Base-by-base conservation (phyloP, 2,329 filamentous ascomycete genomes). In the Xylariaceae sp. region DNA sequence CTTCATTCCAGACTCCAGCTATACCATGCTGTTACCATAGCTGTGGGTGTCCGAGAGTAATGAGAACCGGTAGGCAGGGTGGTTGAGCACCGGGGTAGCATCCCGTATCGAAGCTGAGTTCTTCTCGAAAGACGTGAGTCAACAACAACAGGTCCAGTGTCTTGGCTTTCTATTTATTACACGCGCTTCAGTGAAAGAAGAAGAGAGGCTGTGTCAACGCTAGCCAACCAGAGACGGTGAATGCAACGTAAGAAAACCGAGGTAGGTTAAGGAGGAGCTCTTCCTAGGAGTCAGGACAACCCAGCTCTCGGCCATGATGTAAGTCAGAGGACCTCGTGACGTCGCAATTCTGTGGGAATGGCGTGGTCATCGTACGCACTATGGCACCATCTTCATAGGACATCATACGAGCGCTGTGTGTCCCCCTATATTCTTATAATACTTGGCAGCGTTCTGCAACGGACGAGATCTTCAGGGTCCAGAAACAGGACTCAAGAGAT, bases 341-440 rank as follows among this genome's bases (percentile, higher is more conserved):
- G 60, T 56, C n/a, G 53, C 58, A 58, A 42, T 10, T 50, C 58
- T 52, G 61, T 37, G 51, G 23, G 56, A 42, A 60, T 64, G 63
- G 61, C 57, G 59, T 64, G 63, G 59, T 59, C 37, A 23, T 18
- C 39, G 13, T n/a, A n/a, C 13, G n/a, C 11, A n/a, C 42, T 45
- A 53, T 65, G 62, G 62, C 62, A 56, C 59, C 62, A 65, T 54
- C 58, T 37, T 51, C 30, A 51, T 50, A 47, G 57, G 55, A 61
- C 55, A 62, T 62, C 62, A 54, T 60, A 62, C 59, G 59, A 65
- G 49, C 15, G 23, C 23, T 34, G 11, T 30, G 35, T 42, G 37
- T 18, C 17, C 37, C 37, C 13, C 54, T 9, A 35, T 34, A 23
- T 39, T 13, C n/a, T 17, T 34, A 48, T 30, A 23, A 44, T 42